Conservation (phyloP, 257 asterid species). For the Solanum raphanifolium region DNA sequence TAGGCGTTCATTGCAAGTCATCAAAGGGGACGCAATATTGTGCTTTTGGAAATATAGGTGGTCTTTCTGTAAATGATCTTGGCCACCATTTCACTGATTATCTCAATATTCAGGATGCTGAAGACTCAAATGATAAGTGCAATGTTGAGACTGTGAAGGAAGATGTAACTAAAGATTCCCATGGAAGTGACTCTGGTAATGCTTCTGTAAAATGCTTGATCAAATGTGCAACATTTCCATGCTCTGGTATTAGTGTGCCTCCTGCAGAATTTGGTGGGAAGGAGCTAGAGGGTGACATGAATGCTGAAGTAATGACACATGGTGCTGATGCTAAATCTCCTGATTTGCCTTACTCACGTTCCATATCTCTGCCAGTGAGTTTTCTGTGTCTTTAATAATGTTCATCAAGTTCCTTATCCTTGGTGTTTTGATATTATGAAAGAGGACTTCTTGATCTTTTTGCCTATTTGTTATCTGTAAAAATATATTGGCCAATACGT, state of each 20-base stretch:
- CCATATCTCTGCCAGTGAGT: constrained; percentile 28
- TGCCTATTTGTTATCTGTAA: not conserved
- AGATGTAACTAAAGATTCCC: constrained; percentile 5
- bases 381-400: not conserved
- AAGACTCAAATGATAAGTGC: constrained; percentile 3
- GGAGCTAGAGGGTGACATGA: constrained; percentile 1
- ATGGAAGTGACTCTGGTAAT: not conserved
- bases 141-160: constrained; percentile 2
- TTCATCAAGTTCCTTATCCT: not conserved
- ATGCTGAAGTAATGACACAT: constrained; percentile 1
- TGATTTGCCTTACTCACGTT: constrained; percentile 8
- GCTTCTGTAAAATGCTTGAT: constrained; percentile 6
- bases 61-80: constrained; percentile 18
- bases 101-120: constrained; percentile 8
- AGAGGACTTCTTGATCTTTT: not conserved
- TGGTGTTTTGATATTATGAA: not conserved
- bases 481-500: not conserved
- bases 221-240: constrained; percentile 11
- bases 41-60: not conserved
- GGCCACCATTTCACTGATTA: constrained; percentile 17
- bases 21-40: constrained; percentile 4
- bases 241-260: not conserved
- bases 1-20: constrained; percentile 9
- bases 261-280: not conserved
- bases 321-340: constrained; percentile 10